phyloP scores from a whole-genome alignment of 108 stramenopile species.

The Nitzschia palea region DNA sequence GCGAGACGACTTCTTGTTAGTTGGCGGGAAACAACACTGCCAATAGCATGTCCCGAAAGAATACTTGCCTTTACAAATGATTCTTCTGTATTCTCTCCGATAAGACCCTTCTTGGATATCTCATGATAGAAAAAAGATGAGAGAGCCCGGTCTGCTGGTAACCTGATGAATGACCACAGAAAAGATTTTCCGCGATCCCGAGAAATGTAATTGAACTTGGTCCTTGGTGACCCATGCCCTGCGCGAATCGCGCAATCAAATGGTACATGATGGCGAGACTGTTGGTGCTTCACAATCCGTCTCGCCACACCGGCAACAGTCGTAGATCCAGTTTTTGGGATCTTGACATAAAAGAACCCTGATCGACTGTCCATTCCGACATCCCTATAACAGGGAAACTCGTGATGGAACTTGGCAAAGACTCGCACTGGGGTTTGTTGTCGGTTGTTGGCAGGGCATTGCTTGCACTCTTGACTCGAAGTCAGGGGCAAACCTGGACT shows the following conservation, averaged over 20 bases:
- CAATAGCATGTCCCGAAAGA: neutral
- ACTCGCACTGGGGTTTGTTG: neutral
- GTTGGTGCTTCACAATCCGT: conserved; percentile 20
- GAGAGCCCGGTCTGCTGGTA: conserved; percentile 25
- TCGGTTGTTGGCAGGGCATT: neutral
- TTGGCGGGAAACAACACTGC: neutral
- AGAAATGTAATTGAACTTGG: neutral
- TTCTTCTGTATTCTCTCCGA: neutral
- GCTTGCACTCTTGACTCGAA: neutral
- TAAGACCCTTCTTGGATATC: neutral
- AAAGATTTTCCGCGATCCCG: neutral
- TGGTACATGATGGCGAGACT: neutral
- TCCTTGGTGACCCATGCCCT: neutral
- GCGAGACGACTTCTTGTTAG: conserved; percentile 1
- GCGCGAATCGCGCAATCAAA: neutral
- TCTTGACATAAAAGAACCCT: conserved; percentile 32
- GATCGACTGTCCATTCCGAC: neutral
- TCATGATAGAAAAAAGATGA: conserved; percentile 24
- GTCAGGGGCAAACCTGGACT: neutral
- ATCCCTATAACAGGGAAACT: neutral
- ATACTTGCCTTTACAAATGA: neutral
- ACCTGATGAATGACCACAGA: conserved; percentile 30
- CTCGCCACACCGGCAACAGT: conserved; percentile 27
- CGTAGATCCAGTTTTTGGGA: conserved; percentile 33
- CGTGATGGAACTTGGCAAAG: neutral